phyloP scores from a whole-genome alignment of 495 filamentous ascomycete species.

The Annulohypoxylon bovei region DNA sequence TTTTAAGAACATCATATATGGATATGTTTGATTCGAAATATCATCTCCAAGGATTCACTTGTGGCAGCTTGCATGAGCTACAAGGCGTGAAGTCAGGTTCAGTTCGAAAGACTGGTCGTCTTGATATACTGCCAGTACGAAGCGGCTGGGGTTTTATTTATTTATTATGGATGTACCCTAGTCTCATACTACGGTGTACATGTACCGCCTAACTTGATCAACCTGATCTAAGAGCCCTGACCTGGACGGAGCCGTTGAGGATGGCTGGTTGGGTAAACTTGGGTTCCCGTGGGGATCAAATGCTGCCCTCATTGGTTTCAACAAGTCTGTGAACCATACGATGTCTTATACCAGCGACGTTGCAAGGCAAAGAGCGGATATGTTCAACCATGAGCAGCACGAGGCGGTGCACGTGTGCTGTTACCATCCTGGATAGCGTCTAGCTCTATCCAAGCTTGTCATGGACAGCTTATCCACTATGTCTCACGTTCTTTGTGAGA shows the following conservation, averaged over 20 bases:
- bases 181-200: constrained; percentile 6
- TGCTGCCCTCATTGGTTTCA: not conserved
- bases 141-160: constrained; percentile 6
- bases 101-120: not conserved
- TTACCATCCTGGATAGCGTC: not conserved
- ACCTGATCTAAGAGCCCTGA: constrained; percentile 19
- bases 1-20: not conserved
- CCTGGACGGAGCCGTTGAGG: constrained; percentile 8
- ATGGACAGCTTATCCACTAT: constrained; percentile 1
- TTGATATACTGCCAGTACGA: constrained; percentile 6
- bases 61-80: not conserved
- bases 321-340: not conserved
- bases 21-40: not conserved
- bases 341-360: constrained; percentile 12
- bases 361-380: constrained; percentile 11
- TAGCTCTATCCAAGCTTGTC: constrained; percentile 5
- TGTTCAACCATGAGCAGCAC: constrained; percentile 4
- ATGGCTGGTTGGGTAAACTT: constrained; percentile 20
- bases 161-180: constrained; percentile 24
- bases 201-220: constrained; percentile 21
- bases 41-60: not conserved
- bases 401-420: not conserved
- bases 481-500: constrained; percentile 8
- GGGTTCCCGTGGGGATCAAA: constrained; percentile 2
- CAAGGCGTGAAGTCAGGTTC: constrained; percentile 9